Conservation (phyloP, 768 basidiomycete genomes). For the Gelatoporia subvermispora region DNA sequence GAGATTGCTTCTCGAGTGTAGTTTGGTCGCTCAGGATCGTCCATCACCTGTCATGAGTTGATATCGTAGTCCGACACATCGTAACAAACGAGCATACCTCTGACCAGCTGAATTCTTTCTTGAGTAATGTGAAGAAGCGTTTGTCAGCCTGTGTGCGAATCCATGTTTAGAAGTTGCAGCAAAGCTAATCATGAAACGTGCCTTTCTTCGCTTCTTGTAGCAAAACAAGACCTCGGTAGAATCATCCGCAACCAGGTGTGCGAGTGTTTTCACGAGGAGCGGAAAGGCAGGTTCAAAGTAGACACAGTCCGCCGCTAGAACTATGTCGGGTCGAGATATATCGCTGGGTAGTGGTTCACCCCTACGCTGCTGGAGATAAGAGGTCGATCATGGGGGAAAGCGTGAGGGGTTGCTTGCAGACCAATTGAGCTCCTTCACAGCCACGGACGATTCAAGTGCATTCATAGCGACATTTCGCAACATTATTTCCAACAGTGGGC, state of each 20-base stretch:
- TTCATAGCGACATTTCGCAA: slow-evolving; percentile 66
- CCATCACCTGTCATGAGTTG: slow-evolving; percentile 41
- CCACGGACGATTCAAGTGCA: slow-evolving; percentile 43
- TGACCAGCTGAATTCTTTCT: slow-evolving; percentile 71
- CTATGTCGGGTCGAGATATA: slow-evolving; percentile 48
- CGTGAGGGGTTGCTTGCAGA: slow-evolving; percentile 29
- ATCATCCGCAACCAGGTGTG: slow-evolving; percentile 45
- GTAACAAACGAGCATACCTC: slow-evolving; percentile 39
- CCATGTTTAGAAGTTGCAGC: neutral
- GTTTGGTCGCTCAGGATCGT: slow-evolving; percentile 53
- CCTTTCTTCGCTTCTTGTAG: slow-evolving; percentile 92
- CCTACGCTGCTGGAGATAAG: slow-evolving; percentile 37
- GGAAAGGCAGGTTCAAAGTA: slow-evolving; percentile 95
- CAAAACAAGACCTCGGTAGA: slow-evolving; percentile 78
- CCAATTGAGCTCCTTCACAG: slow-evolving; percentile 80
- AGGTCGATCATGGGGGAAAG: neutral
- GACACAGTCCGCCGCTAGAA: slow-evolving; percentile 92
- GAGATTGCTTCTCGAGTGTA: slow-evolving; percentile 68
- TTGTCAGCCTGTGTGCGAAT: slow-evolving; percentile 65
- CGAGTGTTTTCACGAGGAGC: slow-evolving; percentile 75
- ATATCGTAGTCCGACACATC: neutral
- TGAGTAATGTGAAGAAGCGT: slow-evolving; percentile 77
- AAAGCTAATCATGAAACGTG: slow-evolving; percentile 21
- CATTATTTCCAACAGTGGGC: slow-evolving; percentile 79
- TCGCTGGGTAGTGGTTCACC: slow-evolving; percentile 49